A percentile compares a stretch with the other conserved stretches of the same genome.
phyloP scores from a whole-genome alignment of 2,329 filamentous ascomycete genomes.

The Xylariaceae sp. region DNA sequence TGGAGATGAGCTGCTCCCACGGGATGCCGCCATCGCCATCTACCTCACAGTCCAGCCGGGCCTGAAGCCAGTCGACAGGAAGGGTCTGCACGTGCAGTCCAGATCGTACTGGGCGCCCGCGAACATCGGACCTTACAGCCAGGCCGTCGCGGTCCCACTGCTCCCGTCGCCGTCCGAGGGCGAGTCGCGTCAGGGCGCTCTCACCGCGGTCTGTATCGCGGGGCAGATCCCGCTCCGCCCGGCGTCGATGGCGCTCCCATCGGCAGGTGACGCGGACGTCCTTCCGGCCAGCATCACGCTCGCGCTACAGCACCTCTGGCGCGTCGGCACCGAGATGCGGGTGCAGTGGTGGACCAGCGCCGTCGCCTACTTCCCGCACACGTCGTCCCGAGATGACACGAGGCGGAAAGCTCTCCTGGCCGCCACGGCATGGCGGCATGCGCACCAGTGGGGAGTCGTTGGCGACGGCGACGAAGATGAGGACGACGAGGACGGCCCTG shows the following conservation, averaged over 20 bases:
- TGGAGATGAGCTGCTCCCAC: constrained; percentile 58
- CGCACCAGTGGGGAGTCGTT: constrained; percentile 31
- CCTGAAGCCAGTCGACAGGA: constrained; percentile 29
- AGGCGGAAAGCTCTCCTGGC: constrained; percentile 37
- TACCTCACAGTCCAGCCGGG: constrained; percentile 39
- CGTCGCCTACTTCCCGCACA: constrained; percentile 65
- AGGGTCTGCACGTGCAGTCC: constrained; percentile 81
- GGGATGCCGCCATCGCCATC: constrained; percentile 56
- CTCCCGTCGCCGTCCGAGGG: constrained; percentile 15
- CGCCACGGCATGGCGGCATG: constrained; percentile 42
- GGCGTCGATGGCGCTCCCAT: constrained; percentile 62
- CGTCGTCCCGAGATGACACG: constrained; percentile 17
- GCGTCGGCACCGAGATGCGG: constrained; percentile 68
- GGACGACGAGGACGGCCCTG: constrained; percentile 44
- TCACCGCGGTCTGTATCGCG: constrained; percentile 59
- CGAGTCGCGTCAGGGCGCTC: constrained; percentile 10
- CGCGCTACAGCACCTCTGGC: constrained; percentile 83
- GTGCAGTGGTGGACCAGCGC: constrained; percentile 72
- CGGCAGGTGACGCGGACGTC: constrained; percentile 31
- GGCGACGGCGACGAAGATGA: constrained; percentile 41
- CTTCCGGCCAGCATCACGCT: constrained; percentile 65
- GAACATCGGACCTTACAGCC: constrained; percentile 96
- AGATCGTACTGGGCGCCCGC: constrained; percentile 96
- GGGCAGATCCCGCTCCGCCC: constrained; percentile 90
- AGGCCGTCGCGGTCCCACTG: constrained; percentile 63